Evolutionary conservation across 768 basidiomycete genomes (phyloP).

Genomic region (Dendrothele bispora): DNA sequence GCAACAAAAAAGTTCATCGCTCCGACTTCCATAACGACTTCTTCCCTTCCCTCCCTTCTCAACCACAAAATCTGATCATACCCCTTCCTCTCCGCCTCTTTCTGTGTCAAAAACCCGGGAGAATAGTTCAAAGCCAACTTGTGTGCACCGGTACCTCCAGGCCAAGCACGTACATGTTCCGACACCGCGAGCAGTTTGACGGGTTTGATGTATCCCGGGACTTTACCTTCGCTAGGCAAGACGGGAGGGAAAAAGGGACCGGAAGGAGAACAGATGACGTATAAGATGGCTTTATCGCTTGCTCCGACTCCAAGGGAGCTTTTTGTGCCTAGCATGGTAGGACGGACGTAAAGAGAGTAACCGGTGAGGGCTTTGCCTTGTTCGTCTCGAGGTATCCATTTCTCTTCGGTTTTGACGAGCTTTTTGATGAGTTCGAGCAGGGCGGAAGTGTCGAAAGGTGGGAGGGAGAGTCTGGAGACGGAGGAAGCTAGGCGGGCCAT

Average conservation of each 20-base stretch:
- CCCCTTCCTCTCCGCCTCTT: conserved; percentile 61
- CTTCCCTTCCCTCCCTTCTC: conserved; percentile 56
- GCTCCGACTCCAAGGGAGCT: conserved; percentile 66
- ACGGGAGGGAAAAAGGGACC: conserved; percentile 77
- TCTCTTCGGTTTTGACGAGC: conserved; percentile 67
- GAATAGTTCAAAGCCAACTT: conserved; percentile 75
- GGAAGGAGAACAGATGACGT: conserved; percentile 67
- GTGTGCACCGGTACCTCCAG: conserved; percentile 72
- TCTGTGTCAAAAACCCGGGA: conserved; percentile 61
- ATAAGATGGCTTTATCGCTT: conserved; percentile 70
- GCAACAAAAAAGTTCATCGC: conserved; percentile 84
- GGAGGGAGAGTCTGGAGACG: conserved; percentile 63
- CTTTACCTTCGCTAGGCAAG: no score
- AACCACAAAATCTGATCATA: conserved; percentile 84
- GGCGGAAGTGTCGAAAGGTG: conserved; percentile 73
- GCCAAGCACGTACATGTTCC: conserved; percentile 48
- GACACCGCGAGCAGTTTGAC: conserved; percentile 40
- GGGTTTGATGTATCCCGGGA: no score
- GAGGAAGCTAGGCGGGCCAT: conserved; percentile 79
- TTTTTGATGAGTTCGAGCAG: conserved; percentile 73
- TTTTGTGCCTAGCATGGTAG: conserved; percentile 72
- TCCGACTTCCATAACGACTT: conserved; percentile 50
- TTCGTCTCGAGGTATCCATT: conserved; percentile 95
- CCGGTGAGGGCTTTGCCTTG: conserved; percentile 59
- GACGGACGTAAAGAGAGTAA: conserved; percentile 85